Conservation (phyloP, 2,329 filamentous ascomycete species). For the Hansfordia pulvinata region DNA sequence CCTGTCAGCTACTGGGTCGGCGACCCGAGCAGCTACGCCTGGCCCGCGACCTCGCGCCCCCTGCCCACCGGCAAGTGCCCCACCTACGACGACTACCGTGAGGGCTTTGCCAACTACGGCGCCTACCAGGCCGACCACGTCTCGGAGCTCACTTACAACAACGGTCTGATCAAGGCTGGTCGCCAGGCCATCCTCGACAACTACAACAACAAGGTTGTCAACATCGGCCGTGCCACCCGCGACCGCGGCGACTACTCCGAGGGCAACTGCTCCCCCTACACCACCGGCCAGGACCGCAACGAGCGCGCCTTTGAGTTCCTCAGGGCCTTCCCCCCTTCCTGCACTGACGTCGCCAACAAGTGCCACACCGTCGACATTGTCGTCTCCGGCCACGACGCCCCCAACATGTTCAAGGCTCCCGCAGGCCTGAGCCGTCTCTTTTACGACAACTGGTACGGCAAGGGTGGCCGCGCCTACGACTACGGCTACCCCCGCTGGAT, state of each 20-base stretch:
- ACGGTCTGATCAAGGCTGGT: conserved; percentile 1
- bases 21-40: conserved; percentile 4
- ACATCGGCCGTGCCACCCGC: conserved; percentile 2
- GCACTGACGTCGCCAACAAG: conserved; percentile 1
- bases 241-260: conserved; percentile 4
- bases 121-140: conserved; percentile 1
- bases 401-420: conserved; percentile 3
- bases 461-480: conserved; percentile 2
- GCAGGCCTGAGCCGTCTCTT: conserved; percentile 5
- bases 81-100: conserved; percentile 4
- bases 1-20: conserved; percentile 5
- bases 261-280: conserved; percentile 3
- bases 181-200: conserved; percentile 3
- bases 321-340: conserved; percentile 2
- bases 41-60: conserved; percentile 4
- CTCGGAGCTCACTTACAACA: conserved; percentile 3
- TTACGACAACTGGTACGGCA: conserved; percentile 5
- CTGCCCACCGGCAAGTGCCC: conserved; percentile 3
- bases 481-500: conserved; percentile 4
- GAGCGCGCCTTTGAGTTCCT: conserved; percentile 6
- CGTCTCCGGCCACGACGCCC: conserved; percentile 4
- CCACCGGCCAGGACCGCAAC: conserved; percentile 4
- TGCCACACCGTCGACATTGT: conserved; percentile 5
- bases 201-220: conserved; percentile 4
- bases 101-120: conserved; percentile 4